A percentile compares a stretch with the other conserved stretches of the same genome.
phyloP scores from a whole-genome alignment of 2,329 filamentous ascomycete species.

The Nemania serpens region DNA sequence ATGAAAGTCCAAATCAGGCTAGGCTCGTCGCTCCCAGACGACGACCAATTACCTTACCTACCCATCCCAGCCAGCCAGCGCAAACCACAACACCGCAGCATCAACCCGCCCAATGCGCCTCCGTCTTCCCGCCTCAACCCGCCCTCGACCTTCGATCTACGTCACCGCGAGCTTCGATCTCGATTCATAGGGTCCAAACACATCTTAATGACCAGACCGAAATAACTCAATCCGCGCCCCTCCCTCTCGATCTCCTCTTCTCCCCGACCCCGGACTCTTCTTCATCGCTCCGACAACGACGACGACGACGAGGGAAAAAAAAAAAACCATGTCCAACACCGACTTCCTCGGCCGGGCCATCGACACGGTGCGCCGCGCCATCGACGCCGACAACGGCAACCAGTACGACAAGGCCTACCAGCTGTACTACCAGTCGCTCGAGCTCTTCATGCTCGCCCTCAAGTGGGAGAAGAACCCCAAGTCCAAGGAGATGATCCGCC shows the following conservation, averaged over 20 bases:
- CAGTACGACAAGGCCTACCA: slow-evolving; percentile 98
- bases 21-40: slow-evolving; percentile 20
- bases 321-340: slow-evolving; percentile 81
- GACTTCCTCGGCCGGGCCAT: slow-evolving; percentile 97
- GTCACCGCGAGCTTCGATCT: neutral
- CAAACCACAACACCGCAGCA: slow-evolving; percentile 27
- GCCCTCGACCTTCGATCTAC: neutral
- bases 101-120: slow-evolving; percentile 1
- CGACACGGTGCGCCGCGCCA: slow-evolving; percentile 95
- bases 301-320: no score
- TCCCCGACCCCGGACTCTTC: no score
- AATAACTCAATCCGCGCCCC: neutral
- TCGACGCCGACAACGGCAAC: slow-evolving; percentile 91
- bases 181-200: neutral
- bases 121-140: neutral
- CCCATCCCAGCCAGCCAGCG: slow-evolving; percentile 10
- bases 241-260: neutral
- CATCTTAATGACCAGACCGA: neutral
- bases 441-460: slow-evolving; percentile 97
- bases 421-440: slow-evolving; percentile 91
- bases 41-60: neutral
- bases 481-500: slow-evolving; percentile 95
- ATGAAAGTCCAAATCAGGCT: slow-evolving; percentile 18
- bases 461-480: slow-evolving; percentile 99
- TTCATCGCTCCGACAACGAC: neutral